These are phyloP conservation scores for Crithidia thermophila DNA, from an alignment of 208 protist species.

Conservation along the genomic window DNA sequence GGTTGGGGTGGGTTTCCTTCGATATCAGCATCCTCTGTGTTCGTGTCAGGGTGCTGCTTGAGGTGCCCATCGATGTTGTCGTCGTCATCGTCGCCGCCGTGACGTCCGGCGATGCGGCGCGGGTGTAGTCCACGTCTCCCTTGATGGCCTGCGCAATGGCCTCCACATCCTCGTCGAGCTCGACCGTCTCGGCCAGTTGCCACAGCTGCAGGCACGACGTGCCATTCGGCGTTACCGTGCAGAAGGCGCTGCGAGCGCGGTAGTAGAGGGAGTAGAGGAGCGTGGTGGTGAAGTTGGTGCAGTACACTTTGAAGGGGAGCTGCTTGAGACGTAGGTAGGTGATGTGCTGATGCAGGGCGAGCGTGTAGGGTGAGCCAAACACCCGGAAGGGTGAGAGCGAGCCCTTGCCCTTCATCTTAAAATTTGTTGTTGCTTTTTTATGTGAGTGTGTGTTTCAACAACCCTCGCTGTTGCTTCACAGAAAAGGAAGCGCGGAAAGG, in stretches of 20 bases:
- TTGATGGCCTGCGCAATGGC: constrained; percentile 7
- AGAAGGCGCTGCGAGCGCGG: constrained; percentile 63
- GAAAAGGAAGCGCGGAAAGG: too few relatives aligned
- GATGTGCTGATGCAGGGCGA: constrained; percentile 78
- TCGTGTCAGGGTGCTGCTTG: background rate
- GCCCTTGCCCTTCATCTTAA: constrained; percentile 4
- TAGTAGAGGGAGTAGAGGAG: constrained; percentile 70
- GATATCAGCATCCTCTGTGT: constrained; percentile 49
- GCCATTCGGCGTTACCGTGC: constrained; percentile 56
- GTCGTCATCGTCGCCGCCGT: background rate
- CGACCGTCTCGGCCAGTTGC: constrained; percentile 71
- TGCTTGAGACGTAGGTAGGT: constrained; percentile 84
- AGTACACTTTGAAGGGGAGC: constrained; percentile 85
- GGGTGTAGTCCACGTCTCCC: constrained; percentile 21
- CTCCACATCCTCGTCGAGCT: constrained; percentile 48
- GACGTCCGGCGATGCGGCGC: background rate
- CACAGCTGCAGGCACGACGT: constrained; percentile 67
- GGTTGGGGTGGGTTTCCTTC: constrained; percentile 68
- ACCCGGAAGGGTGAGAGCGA: constrained; percentile 57
- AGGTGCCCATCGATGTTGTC: too few relatives aligned
- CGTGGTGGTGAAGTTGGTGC: constrained; percentile 73
- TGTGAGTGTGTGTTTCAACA: too few relatives aligned
- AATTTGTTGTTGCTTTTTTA: background rate
- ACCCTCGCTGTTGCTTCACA: too few relatives aligned
- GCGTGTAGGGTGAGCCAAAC: constrained; percentile 80